Evolutionary conservation across 139 green algal genomes (phyloP), one percentile per base, ranked within the genome.

Genomic region (Monoraphidium neglectum): DNA sequence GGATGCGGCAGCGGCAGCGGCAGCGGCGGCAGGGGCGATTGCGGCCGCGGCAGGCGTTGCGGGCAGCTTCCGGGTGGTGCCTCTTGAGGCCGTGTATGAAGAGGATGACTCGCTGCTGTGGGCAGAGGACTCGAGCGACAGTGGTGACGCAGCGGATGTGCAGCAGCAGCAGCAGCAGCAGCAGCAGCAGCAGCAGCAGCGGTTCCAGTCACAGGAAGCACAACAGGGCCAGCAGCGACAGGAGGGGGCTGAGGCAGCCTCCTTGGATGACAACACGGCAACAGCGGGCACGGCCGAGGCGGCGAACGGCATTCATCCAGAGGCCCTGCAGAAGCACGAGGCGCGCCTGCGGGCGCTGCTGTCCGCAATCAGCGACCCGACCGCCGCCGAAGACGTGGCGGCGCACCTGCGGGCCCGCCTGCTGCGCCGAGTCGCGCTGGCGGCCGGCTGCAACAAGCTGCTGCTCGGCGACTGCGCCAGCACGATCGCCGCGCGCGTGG

Each of bases 371-470:
- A 2, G 32, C 1, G 92, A 96, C 49, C 23, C 74, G 47, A 95
- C 92, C 23, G 92, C 86, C 5, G 68, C 77, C 1, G 85, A 92
- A 57, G 92, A 96, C 70, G 46, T 96, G 18, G 35, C 89, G 12
- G 40, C n/a, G 10, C n/a, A 82, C 61, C 80, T 96, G 74, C 82
- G 86, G 23, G n/a, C 72, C 18, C 46, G 64, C 4, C 77, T 93
- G 75, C 79, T 96, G 70, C 79, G 84, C 12, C 51, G 66, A 12
- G 40, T 66, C 1, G 86, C 88, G 0, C 43, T 23, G 0, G 35
- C 36, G 16, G 66, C 87, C 40, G 86, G 87, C 30, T 91, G 74
- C 74, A 81, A 56, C 70, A 86, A 87, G 46, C 21, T 96, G 28
- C 80, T 89, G 0, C 43, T 66, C 8, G 92, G 87, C 13, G 81